Evolutionary conservation across 495 filamentous ascomycete species (phyloP).

Genomic region (Astrothelium macrocarpum): DNA sequence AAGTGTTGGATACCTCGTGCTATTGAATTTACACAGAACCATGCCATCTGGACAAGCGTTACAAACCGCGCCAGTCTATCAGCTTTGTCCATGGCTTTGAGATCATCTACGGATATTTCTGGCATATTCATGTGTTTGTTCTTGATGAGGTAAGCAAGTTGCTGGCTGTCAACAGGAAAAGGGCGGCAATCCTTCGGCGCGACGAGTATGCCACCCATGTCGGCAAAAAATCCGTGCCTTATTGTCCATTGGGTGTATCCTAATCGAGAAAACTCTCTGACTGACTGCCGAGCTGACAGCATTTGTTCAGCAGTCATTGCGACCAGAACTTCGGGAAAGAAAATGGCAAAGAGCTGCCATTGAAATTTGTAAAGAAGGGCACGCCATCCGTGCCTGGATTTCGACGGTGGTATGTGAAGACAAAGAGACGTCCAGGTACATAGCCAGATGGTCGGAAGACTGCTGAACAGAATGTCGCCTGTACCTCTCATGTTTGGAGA

Average conservation of each 20-base stretch:
- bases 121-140: constrained; percentile 20
- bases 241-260: constrained; percentile 21
- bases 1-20: constrained; percentile 3
- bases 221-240: constrained; percentile 30
- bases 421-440: background rate
- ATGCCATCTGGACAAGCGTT: constrained; percentile 24
- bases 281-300: constrained; percentile 15
- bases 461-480: background rate
- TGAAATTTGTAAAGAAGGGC: background rate
- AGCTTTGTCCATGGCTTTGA: constrained; percentile 25
- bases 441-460: background rate
- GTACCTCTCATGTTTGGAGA: background rate
- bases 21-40: constrained; percentile 20
- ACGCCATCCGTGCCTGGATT: background rate
- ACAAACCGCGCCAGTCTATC: constrained; percentile 20
- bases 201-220: constrained; percentile 29
- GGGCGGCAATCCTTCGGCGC: constrained; percentile 12
- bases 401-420: background rate
- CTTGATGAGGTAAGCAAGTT: constrained; percentile 22
- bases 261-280: background rate
- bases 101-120: constrained; percentile 5
- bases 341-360: constrained; percentile 16
- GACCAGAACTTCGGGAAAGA: constrained; percentile 20
- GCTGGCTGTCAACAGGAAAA: constrained; percentile 24
- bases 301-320: constrained; percentile 17